These are phyloP conservation scores for Beauveria bassiana DNA, from an alignment of 2,329 filamentous ascomycete species.

Conservation along the genomic window DNA sequence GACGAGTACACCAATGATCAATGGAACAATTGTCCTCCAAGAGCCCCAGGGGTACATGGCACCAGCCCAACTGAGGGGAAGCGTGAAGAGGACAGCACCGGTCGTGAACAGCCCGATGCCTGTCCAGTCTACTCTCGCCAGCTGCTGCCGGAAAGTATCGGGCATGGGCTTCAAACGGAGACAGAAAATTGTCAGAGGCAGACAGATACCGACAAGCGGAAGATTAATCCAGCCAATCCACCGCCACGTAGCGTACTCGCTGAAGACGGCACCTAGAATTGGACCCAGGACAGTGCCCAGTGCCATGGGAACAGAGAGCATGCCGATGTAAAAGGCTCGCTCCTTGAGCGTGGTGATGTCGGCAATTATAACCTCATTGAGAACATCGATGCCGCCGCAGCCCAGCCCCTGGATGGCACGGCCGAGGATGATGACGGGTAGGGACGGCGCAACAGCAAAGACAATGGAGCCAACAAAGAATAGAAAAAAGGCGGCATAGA, in stretches of 20 bases:
- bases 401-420: constrained; percentile 27
- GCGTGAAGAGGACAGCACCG: constrained; percentile 18
- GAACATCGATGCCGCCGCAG: constrained; percentile 24
- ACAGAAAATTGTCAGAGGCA: constrained; percentile 18
- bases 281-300: constrained; percentile 19
- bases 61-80: constrained; percentile 28
- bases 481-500: constrained; percentile 23
- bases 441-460: constrained; percentile 24
- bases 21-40: constrained; percentile 25
- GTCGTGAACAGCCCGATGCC: constrained; percentile 21
- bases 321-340: constrained; percentile 20
- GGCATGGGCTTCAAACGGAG: constrained; percentile 13
- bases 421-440: constrained; percentile 23
- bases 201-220: constrained; percentile 18
- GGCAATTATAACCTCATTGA: constrained; percentile 22
- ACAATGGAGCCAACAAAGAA: constrained; percentile 34
- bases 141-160: background rate
- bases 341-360: constrained; percentile 29
- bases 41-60: constrained; percentile 25
- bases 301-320: constrained; percentile 19
- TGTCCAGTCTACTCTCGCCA: constrained; percentile 27
- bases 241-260: constrained; percentile 19
- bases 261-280: constrained; percentile 20
- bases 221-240: constrained; percentile 30
- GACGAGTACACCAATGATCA: constrained; percentile 22